Percentiles rank a stretch among this genome's conserved stretches.
Evolutionary conservation across 208 protist species (phyloP).

Genomic region (Trypanosoma scelopori): DNA sequence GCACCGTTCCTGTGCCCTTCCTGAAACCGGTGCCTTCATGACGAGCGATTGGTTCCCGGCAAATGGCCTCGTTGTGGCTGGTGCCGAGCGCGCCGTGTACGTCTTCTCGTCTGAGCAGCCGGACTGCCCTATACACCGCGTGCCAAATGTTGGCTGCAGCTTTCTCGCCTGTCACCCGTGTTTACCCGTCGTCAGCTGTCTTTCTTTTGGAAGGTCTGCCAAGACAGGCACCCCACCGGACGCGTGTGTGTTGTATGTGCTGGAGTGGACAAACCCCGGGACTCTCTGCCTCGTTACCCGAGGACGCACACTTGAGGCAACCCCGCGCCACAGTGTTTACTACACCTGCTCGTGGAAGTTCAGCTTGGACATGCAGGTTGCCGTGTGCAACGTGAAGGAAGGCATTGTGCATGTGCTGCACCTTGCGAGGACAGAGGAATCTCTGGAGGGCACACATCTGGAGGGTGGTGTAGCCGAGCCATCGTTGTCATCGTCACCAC

Average conservation of each 20-base stretch:
- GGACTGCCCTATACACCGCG: slow-evolving; percentile 37
- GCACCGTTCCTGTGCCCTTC: slow-evolving; percentile 32
- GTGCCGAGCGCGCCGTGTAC: slow-evolving; percentile 44
- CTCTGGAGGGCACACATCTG: neutral
- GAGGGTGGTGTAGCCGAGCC: neutral
- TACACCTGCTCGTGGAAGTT: slow-evolving; percentile 78
- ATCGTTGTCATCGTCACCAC: neutral
- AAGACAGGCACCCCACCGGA: neutral
- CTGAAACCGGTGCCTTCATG: slow-evolving; percentile 50
- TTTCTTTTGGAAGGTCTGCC: slow-evolving; percentile 35
- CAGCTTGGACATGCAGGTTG: slow-evolving; percentile 61
- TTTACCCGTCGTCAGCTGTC: slow-evolving; percentile 58
- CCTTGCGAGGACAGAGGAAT: slow-evolving; percentile 23
- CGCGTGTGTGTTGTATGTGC: slow-evolving; percentile 32
- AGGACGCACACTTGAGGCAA: slow-evolving; percentile 35
- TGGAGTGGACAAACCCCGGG: slow-evolving; percentile 20
- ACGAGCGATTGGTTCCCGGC: slow-evolving; percentile 74
- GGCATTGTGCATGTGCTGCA: slow-evolving; percentile 60
- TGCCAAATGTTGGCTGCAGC: slow-evolving; percentile 31
- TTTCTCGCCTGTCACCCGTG: slow-evolving; percentile 68
- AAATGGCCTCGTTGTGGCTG: slow-evolving; percentile 60
- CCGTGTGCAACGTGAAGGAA: slow-evolving; percentile 61
- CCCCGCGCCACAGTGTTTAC: slow-evolving; percentile 18
- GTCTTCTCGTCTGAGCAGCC: slow-evolving; percentile 58
- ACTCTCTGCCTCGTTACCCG: slow-evolving; percentile 1